Evolutionary conservation across 805 yeast genomes (phyloP).

Genomic region (Saccharomycopsis selenospora): DNA sequence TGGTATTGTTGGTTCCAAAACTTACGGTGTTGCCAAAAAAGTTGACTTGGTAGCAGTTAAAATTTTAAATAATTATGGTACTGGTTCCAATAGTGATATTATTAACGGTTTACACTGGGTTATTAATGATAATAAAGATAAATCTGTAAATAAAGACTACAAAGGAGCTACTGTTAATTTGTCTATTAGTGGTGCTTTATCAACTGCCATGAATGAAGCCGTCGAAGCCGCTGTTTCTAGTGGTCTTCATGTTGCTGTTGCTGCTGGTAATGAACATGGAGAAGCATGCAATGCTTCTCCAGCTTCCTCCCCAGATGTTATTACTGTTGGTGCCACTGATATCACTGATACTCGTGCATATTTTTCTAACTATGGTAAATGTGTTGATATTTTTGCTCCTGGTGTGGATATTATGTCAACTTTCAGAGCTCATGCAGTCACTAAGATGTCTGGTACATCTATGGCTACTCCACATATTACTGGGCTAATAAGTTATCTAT

Average conservation of each 20-base stretch:
- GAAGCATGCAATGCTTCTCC: slow-evolving; percentile 54
- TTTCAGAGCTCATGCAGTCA: slow-evolving; percentile 21
- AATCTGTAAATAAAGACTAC: slow-evolving; percentile 39
- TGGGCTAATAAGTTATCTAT: slow-evolving; percentile 55
- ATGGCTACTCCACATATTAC: slow-evolving; percentile 76
- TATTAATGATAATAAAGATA: slow-evolving; percentile 45
- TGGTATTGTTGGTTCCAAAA: slow-evolving; percentile 72
- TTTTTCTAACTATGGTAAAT: slow-evolving; percentile 90
- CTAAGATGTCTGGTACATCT: slow-evolving; percentile 60
- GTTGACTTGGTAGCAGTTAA: slow-evolving; percentile 64
- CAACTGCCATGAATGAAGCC: slow-evolving; percentile 63
- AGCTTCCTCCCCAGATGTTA: slow-evolving; percentile 47
- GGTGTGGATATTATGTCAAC: slow-evolving; percentile 50
- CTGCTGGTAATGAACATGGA: slow-evolving; percentile 90
- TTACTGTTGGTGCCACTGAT: slow-evolving; percentile 84
- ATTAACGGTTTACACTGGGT: slow-evolving; percentile 62
- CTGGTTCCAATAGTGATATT: slow-evolving; percentile 61
- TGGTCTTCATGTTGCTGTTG: slow-evolving; percentile 67
- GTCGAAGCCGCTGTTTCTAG: slow-evolving; percentile 65
- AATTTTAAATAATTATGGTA: slow-evolving; percentile 59
- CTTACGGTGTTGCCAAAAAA: slow-evolving; percentile 77
- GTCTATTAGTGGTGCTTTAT: slow-evolving; percentile 70
- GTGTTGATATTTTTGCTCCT: slow-evolving; percentile 80
- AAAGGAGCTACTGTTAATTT: slow-evolving; percentile 76
- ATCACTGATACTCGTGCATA: slow-evolving; percentile 58